Base-by-base conservation (phyloP, 208 protist species). In the Crithidia acanthocephali region DNA sequence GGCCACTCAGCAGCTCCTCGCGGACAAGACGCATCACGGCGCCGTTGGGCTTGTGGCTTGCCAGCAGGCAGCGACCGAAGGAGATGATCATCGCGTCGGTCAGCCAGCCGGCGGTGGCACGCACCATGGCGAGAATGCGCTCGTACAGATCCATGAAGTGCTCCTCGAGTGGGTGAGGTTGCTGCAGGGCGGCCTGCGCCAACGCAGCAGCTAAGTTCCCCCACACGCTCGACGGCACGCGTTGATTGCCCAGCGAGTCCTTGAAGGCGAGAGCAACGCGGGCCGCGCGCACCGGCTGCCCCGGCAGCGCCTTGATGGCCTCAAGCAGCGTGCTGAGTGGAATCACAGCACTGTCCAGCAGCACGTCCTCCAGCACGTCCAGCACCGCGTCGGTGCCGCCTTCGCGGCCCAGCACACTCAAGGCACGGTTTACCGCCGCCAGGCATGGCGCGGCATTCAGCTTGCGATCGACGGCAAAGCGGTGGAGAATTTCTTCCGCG, bases 71-170 rank as follows among this genome's bases (percentile, higher is more conserved):
- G 15, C 87, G 78, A 0, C 91, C 88, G 55, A 86, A 94, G 18
- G 76, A 83, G 22, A 89, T 76, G 13, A 92, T 73, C 48, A 89
- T 66, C 0, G 74, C 47, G 27, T 88, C 86, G 27, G 52, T 80
- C 28, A 95, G 75, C 13, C 68, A 62, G 6, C 80, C 74, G 20
- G 84, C 82, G 23, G 72, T 59, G 10, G 60, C 57, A 28, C 87
- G 81, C 48, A 87, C 79, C 28, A 84, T 75, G 28, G 76, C 64
- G 1, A 96, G 55, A 0, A 90, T 71, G 23, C 83, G 57, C 44
- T 84, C 81, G 68, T 93, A 91, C 0, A 93, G 58, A 11, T 85
- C 80, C 64, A 94, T 71, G 37, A 96, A 83, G 53, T 85, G 64
- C 16, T 85, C 85, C 47, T 71, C 81, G 20, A 80, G 79, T 30